These are phyloP conservation scores for Gymnopilus junonius DNA, from an alignment of 768 basidiomycete species.

Conservation along the genomic window DNA sequence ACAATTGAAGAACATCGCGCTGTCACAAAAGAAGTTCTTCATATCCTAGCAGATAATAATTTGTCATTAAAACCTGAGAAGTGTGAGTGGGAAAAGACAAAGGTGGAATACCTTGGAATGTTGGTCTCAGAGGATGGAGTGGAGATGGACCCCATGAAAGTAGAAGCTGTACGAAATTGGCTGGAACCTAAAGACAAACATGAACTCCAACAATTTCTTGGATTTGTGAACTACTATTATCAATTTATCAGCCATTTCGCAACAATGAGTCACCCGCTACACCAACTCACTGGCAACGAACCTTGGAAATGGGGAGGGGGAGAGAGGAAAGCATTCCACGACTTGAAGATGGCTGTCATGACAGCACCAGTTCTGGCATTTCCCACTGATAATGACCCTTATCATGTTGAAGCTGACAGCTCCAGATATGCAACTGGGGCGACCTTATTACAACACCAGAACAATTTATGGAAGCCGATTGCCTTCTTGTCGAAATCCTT, in stretches of 20 bases:
- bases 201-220: slow-evolving; percentile 44
- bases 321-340: slow-evolving; percentile 1
- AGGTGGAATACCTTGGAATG: slow-evolving; percentile 38
- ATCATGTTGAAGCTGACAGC: slow-evolving; percentile 36
- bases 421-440: slow-evolving; percentile 42
- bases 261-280: slow-evolving; percentile 25
- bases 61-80: slow-evolving; percentile 43
- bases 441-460: slow-evolving; percentile 36
- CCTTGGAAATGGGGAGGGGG: slow-evolving; percentile 8
- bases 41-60: slow-evolving; percentile 28
- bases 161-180: slow-evolving; percentile 36
- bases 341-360: slow-evolving; percentile 3
- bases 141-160: slow-evolving; percentile 37
- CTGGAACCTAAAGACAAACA: slow-evolving; percentile 27
- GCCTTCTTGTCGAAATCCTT: slow-evolving; percentile 40
- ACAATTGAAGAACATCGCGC: slow-evolving; percentile 10
- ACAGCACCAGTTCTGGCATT: slow-evolving; percentile 6
- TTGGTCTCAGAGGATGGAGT: slow-evolving; percentile 16
- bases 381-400: slow-evolving; percentile 8
- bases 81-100: slow-evolving; percentile 33
- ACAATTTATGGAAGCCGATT: slow-evolving; percentile 37
- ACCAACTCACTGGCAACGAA: slow-evolving; percentile 7
- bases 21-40: slow-evolving; percentile 20
- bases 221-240: slow-evolving; percentile 43
- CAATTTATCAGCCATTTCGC: slow-evolving; percentile 38